These are phyloP conservation scores for Candida labiduridarum DNA, from an alignment of 1,139 yeast genomes.

Conservation along the genomic window DNA sequence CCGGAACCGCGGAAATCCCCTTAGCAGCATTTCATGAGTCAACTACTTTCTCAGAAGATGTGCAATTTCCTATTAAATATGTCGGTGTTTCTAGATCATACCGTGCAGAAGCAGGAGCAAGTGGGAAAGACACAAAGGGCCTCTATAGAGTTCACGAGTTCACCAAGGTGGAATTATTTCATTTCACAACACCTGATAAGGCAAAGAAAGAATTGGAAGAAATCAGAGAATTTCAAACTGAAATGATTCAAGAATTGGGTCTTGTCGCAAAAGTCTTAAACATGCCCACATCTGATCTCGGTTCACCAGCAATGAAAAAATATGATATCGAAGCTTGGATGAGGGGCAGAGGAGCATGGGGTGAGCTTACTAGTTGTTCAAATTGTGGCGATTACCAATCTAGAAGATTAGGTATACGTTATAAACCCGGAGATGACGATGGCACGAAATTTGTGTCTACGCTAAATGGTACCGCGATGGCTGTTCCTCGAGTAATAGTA, in stretches of 20 bases:
- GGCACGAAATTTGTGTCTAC: slow-evolving; percentile 64
- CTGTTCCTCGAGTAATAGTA: slow-evolving; percentile 87
- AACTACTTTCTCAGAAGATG: slow-evolving; percentile 22
- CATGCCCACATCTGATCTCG: slow-evolving; percentile 91
- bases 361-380: slow-evolving; percentile 89
- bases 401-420: slow-evolving; percentile 74
- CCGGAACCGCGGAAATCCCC: slow-evolving; percentile 97
- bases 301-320: slow-evolving; percentile 91
- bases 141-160: slow-evolving; percentile 95
- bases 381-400: slow-evolving; percentile 94
- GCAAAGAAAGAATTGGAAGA: slow-evolving; percentile 59
- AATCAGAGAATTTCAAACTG: slow-evolving; percentile 65
- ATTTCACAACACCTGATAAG: slow-evolving; percentile 58
- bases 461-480: slow-evolving; percentile 93
- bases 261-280: slow-evolving; percentile 78
- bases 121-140: slow-evolving; percentile 92
- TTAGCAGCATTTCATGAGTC: slow-evolving; percentile 69
- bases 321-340: slow-evolving; percentile 97
- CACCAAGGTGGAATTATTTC: slow-evolving; percentile 92
- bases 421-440: slow-evolving; percentile 19
- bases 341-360: slow-evolving; percentile 96
- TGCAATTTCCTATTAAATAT: slow-evolving; percentile 53
- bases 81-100: slow-evolving; percentile 89
- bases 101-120: slow-evolving; percentile 97
- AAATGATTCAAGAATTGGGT: slow-evolving; percentile 67